A percentile compares a stretch with the other conserved stretches of the same genome.
phyloP scores from a whole-genome alignment of 805 yeast genomes.

The Helenozyma rhizophorensis region DNA sequence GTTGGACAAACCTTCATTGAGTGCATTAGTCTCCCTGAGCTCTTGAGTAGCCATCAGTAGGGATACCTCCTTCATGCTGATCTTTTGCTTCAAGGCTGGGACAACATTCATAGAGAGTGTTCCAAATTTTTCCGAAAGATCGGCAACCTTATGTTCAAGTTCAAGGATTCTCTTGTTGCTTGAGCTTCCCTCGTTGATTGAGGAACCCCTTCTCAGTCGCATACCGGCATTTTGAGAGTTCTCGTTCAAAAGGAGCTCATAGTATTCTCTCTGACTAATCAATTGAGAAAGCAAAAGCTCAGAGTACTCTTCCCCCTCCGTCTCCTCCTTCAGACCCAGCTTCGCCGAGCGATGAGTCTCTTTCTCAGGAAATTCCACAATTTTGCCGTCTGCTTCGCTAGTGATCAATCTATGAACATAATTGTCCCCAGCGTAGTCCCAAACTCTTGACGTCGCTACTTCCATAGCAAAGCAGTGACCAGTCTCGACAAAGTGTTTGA shows the following conservation, averaged over 20 bases:
- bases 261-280: conserved; percentile 81
- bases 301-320: conserved; percentile 54
- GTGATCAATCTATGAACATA: conserved; percentile 85
- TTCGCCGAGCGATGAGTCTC: neutral
- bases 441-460: conserved; percentile 73
- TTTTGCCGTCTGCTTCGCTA: conserved; percentile 83
- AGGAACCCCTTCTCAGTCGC: conserved; percentile 11
- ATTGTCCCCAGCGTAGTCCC: conserved; percentile 92
- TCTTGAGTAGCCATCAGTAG: conserved; percentile 26
- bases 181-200: conserved; percentile 5
- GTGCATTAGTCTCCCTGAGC: conserved; percentile 25
- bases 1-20: conserved; percentile 36
- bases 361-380: conserved; percentile 65
- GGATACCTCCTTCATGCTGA: conserved; percentile 27
- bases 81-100: conserved; percentile 31
- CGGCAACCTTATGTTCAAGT: conserved; percentile 27
- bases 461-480: conserved; percentile 93
- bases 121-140: conserved; percentile 17
- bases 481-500: conserved; percentile 70
- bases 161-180: conserved; percentile 12
- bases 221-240: conserved; percentile 9
- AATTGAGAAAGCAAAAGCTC: conserved; percentile 73
- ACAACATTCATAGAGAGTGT: conserved; percentile 22
- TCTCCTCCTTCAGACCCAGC: conserved; percentile 1
- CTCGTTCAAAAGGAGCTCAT: conserved; percentile 45